Percentiles rank a stretch among this genome's conserved stretches.
These are phyloP conservation scores for Penicillium corylophilum DNA, from an alignment of 2,329 filamentous ascomycete genomes.

Conservation along the genomic window DNA sequence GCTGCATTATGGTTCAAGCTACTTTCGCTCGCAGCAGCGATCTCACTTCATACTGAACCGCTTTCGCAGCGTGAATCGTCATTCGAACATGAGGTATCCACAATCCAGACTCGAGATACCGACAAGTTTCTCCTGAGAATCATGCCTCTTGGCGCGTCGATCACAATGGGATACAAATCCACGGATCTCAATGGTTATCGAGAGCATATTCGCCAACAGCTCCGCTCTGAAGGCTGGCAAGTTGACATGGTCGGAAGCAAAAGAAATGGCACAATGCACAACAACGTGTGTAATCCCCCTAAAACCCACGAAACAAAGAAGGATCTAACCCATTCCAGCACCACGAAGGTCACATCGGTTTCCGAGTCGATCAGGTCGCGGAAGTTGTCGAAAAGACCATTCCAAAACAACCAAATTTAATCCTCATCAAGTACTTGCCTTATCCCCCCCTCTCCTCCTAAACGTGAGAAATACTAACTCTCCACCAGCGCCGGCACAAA, in stretches of 20 bases:
- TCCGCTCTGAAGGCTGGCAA: conserved; percentile 29
- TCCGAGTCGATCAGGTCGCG: conserved; percentile 21
- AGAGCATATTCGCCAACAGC: conserved; percentile 34
- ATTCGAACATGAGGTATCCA: neutral
- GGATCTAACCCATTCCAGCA: conserved; percentile 13
- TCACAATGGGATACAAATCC: conserved; percentile 36
- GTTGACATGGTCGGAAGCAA: conserved; percentile 31
- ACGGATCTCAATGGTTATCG: conserved; percentile 43
- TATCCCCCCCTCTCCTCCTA: neutral
- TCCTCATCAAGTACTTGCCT: conserved; percentile 26
- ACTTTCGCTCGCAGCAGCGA: neutral
- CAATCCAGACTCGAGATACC: neutral
- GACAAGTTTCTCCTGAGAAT: conserved; percentile 13
- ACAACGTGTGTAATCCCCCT: conserved; percentile 19
- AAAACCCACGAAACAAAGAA: fast-evolving
- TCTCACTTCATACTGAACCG: neutral
- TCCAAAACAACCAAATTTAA: conserved; percentile 25
- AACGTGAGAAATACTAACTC: conserved; percentile 1
- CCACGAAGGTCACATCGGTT: conserved; percentile 27
- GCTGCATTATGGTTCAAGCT: conserved; percentile 3
- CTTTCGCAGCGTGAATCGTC: neutral
- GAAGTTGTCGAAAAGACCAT: conserved; percentile 7
- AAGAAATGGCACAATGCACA: conserved; percentile 25
- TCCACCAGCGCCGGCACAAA: conserved; percentile 34
- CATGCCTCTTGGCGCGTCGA: conserved; percentile 39